Base-by-base conservation (phyloP, 495 filamentous ascomycete genomes). In the Elaphomyces granulatus region DNA sequence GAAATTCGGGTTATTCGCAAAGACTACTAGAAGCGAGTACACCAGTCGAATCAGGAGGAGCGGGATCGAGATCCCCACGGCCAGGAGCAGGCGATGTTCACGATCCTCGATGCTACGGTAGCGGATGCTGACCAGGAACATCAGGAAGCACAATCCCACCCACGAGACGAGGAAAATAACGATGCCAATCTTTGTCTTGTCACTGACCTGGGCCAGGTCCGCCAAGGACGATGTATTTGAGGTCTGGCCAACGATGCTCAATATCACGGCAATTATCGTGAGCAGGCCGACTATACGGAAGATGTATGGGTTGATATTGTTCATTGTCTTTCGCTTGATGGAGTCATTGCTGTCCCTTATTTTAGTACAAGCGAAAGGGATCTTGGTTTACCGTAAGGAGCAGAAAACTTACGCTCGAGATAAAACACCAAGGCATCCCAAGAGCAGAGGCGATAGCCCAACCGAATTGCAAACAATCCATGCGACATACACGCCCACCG, bases 31-130 rank as follows among this genome's bases (percentile, higher is more conserved):
- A 3, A 47, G 17, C 6, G 50, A 47, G 43, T 69, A 69, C 26
- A 66, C 37, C 1, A 67, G 34, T 9, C 65, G 55, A 15, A 67
- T 49, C n/a, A 64, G 42, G 18, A 69, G 46, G 38, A 69, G 54
- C 2, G 60, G 60, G 1, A 54, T 42, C 2, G 55, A 52, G 14
- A 61, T 20, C 1, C 45, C 49, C 15, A 64, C 56, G 2, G 60
- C 64, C 8, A 57, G 30, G 9, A 66, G 20, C 15, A 59, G 41
- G 8, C 60, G 50, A 26, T 56, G 51, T 45, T 67, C 64, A 23
- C 54, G 53, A 1, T 42, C 41, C 43, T 52, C 46, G 12, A 54
- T 44, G n/a, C 40, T 37, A 4, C 10, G 21, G 31, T 36, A 39
- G 4, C 28, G 52, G 2, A 36, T 4, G 36, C 34, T 33, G 2